A percentile compares a stretch with the other conserved stretches of the same genome.
These are phyloP conservation scores for Coemansia sp. DNA, from an alignment of 192 early-diverging fungal species.

Conservation along the genomic window DNA sequence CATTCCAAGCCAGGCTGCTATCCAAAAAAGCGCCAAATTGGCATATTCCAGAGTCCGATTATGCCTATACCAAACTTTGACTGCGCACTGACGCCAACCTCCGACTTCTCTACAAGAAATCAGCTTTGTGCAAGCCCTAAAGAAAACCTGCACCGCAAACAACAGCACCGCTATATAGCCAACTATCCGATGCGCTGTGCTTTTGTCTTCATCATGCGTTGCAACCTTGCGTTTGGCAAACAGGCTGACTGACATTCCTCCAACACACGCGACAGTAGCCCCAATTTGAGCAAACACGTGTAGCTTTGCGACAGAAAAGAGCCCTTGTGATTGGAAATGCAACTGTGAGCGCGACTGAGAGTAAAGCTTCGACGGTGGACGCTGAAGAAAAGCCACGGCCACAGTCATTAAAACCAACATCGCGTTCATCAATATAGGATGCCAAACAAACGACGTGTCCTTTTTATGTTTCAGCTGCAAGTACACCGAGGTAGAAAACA, in stretches of 20 bases:
- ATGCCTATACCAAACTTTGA: background rate
- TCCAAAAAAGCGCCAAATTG: background rate
- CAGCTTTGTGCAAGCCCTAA: background rate
- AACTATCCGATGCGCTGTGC: slow-evolving; percentile 4
- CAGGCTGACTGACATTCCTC: slow-evolving; percentile 4
- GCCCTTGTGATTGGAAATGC: background rate
- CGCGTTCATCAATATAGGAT: slow-evolving; percentile 27
- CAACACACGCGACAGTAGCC: background rate
- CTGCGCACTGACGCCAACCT: background rate
- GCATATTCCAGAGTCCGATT: background rate
- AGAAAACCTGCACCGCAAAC: slow-evolving; percentile 14
- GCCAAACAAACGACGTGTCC: slow-evolving; percentile 19
- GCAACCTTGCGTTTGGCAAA: background rate
- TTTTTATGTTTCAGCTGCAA: background rate
- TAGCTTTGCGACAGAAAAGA: background rate
- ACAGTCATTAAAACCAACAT: slow-evolving; percentile 27
- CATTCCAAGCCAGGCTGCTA: background rate
- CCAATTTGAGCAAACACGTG: background rate
- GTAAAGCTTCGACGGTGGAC: slow-evolving; percentile 1
- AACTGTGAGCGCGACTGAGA: background rate
- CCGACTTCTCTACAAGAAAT: background rate
- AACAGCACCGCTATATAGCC: slow-evolving; percentile 12
- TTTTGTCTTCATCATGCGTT: background rate
- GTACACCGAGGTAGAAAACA: slow-evolving; percentile 14
- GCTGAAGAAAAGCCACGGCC: slow-evolving; percentile 15